Percentiles rank a stretch among this genome's conserved stretches.
Evolutionary conservation across 2,329 filamentous ascomycete genomes (phyloP).

Genomic region (Pseudogymnoascus sp.): DNA sequence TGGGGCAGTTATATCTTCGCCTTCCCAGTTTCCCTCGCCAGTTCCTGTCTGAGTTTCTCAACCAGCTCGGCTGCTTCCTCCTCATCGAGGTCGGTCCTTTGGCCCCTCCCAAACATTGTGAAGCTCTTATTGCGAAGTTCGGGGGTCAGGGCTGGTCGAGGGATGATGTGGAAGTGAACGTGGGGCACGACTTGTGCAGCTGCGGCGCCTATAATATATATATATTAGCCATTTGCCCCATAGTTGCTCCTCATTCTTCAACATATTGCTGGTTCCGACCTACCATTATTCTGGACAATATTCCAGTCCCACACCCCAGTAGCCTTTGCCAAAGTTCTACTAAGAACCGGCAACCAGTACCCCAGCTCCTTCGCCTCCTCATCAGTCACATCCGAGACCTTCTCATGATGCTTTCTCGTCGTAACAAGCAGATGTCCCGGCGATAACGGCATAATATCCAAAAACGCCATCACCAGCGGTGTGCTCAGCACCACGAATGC

Average conservation of each 20-base stretch:
- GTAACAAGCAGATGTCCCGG: constrained; percentile 77
- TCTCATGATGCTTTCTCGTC: constrained; percentile 68
- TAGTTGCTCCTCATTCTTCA: not conserved
- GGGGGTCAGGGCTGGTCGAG: constrained; percentile 57
- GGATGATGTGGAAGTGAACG: constrained; percentile 92
- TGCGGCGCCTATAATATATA: constrained; percentile 50
- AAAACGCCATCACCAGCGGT: constrained; percentile 71
- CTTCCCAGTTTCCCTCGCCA: constrained; percentile 33
- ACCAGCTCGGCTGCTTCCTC: constrained; percentile 61
- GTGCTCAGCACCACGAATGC: constrained; percentile 71
- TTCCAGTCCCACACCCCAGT: constrained; percentile 83
- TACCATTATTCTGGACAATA: constrained; percentile 89
- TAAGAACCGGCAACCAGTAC: constrained; percentile 62
- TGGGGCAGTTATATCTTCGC: constrained; percentile 17
- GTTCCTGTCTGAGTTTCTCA: constrained; percentile 41
- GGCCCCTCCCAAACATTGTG: constrained; percentile 75
- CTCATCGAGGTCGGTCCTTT: constrained; percentile 67
- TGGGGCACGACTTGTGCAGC: constrained; percentile 91
- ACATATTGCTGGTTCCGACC: constrained; percentile 16
- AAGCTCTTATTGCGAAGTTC: constrained; percentile 52
- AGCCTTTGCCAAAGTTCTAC: constrained; percentile 59
- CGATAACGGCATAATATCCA: constrained; percentile 87
- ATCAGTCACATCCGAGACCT: constrained; percentile 63
- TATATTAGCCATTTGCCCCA: constrained; percentile 10
- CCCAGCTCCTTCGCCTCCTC: constrained; percentile 62